phyloP scores from a whole-genome alignment of 2,329 filamentous ascomycete genomes.

The Didymella segeticola region DNA sequence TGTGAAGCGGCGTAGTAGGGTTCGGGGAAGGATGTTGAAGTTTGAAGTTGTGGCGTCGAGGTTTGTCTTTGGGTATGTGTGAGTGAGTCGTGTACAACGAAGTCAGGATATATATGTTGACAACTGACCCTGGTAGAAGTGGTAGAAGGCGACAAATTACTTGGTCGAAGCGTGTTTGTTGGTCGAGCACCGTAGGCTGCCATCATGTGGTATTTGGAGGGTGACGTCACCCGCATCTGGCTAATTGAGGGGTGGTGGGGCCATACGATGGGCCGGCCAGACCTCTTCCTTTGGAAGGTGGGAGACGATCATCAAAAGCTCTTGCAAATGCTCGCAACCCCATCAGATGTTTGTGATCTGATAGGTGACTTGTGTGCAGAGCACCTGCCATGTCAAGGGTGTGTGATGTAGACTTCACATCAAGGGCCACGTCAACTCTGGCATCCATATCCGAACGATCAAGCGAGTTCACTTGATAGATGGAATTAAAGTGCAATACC shows the following conservation, averaged over 20 bases:
- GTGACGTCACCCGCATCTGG: slow-evolving; percentile 33
- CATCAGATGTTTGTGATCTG: no score
- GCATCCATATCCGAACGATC: no score
- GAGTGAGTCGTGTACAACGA: neutral
- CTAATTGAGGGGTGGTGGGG: slow-evolving; percentile 19
- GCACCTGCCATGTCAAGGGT: no score
- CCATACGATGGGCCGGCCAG: neutral
- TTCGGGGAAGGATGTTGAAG: slow-evolving; percentile 7
- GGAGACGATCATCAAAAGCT: neutral
- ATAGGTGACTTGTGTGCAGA: no score
- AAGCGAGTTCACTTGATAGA: no score
- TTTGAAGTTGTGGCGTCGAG: neutral
- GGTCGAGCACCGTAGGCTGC: slow-evolving; percentile 23
- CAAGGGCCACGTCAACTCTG: no score
- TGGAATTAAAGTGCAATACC: no score
- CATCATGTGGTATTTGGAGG: slow-evolving; percentile 16
- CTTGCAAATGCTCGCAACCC: no score
- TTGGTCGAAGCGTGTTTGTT: slow-evolving; percentile 21
- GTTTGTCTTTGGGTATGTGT: neutral
- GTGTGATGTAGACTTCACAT: no score
- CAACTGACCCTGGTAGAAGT: slow-evolving; percentile 17
- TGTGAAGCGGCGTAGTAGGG: neutral
- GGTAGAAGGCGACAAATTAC: slow-evolving; percentile 16
- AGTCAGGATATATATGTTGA: slow-evolving; percentile 20
- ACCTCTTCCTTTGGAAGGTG: neutral